These are phyloP conservation scores for Solanum rostratum DNA, from an alignment of 257 asterid species.

Conservation along the genomic window DNA sequence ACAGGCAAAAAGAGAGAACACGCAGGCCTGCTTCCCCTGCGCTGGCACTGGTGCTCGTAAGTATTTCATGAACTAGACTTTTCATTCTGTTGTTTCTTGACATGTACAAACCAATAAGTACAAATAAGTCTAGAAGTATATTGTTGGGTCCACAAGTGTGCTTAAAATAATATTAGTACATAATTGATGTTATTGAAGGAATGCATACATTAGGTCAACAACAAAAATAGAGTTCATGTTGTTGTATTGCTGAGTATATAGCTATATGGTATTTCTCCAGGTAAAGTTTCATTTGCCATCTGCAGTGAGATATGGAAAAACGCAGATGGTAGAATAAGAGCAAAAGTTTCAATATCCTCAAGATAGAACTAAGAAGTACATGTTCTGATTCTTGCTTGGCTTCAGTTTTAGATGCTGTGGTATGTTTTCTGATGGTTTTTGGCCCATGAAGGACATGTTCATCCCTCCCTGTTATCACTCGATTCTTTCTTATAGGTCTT, in stretches of 20 bases:
- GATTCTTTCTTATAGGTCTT: background rate
- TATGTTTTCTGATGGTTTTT: background rate
- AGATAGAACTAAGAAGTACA: background rate
- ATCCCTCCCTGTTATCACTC: background rate
- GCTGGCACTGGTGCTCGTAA: conserved; percentile 87
- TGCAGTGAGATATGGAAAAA: no score
- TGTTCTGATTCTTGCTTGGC: background rate
- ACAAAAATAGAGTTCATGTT: background rate
- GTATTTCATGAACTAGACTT: conserved; percentile 12
- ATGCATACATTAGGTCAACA: background rate
- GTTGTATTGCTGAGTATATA: no score
- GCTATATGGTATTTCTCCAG: no score
- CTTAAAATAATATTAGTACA: background rate
- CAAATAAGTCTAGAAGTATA: background rate
- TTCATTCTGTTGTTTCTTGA: background rate
- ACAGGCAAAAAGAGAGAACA: conserved; percentile 84
- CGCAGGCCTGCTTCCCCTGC: conserved; percentile 96
- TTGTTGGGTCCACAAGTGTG: background rate
- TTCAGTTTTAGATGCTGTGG: background rate
- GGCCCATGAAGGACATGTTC: background rate
- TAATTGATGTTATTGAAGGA: background rate
- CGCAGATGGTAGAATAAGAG: background rate
- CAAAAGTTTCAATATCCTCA: background rate
- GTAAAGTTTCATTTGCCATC: no score
- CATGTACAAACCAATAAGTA: background rate